Percentiles rank a stretch among this genome's conserved stretches.
phyloP scores from a whole-genome alignment of 2,329 filamentous ascomycete species.

The Davidsoniella eucalypti region DNA sequence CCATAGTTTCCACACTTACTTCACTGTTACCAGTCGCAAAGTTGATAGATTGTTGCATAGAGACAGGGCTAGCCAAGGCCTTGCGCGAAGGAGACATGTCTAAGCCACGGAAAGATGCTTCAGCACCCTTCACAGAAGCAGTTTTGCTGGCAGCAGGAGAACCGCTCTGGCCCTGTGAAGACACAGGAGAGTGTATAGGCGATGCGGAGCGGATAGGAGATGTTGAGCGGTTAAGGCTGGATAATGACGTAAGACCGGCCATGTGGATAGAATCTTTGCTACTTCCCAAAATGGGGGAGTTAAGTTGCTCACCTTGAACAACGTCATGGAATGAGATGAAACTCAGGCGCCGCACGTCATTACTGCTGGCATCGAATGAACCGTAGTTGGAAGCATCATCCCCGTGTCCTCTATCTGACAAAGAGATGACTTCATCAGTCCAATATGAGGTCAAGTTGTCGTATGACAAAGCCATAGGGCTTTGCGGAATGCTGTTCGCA shows the following conservation, averaged over 20 bases:
- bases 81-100: constrained; percentile 49
- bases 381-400: constrained; percentile 63
- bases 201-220: constrained; percentile 46
- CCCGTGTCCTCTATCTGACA: constrained; percentile 31
- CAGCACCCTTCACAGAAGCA: constrained; percentile 45
- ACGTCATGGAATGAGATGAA: constrained; percentile 97
- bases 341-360: constrained; percentile 67
- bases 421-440: constrained; percentile 40
- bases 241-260: constrained; percentile 47
- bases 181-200: constrained; percentile 43
- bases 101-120: constrained; percentile 27
- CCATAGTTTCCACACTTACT: constrained; percentile 84
- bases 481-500: constrained; percentile 25
- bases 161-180: constrained; percentile 38
- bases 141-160: constrained; percentile 59
- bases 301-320: constrained; percentile 66
- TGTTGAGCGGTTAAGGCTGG: constrained; percentile 47
- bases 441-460: constrained; percentile 32
- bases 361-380: constrained; percentile 45
- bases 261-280: constrained; percentile 56
- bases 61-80: constrained; percentile 45
- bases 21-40: constrained; percentile 36
- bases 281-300: constrained; percentile 31
- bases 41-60: constrained; percentile 30
- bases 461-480: constrained; percentile 21